A percentile compares a stretch with the other conserved stretches of the same genome.
Evolutionary conservation across 371 early-diverging fungal genomes (phyloP).

Genomic region (Apophysomyces elegans): DNA sequence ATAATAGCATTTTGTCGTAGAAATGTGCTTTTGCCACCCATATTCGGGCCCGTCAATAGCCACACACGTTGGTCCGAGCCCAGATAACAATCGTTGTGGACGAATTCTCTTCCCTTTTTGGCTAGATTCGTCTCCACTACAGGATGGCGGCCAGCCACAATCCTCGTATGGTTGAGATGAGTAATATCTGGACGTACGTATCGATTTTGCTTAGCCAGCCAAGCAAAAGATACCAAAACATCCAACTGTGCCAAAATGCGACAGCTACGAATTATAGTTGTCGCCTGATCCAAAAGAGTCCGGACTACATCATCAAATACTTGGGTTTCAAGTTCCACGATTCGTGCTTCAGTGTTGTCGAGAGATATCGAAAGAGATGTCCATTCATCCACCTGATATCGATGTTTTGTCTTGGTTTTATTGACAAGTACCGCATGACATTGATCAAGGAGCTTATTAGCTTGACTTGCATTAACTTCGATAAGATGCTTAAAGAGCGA

Average conservation of each 20-base stretch:
- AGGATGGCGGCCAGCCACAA: conserved; percentile 83
- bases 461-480: conserved; percentile 48
- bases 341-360: conserved; percentile 47
- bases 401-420: conserved; percentile 47
- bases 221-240: conserved; percentile 66
- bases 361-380: conserved; percentile 54
- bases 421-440: conserved; percentile 37
- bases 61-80: conserved; percentile 59
- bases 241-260: conserved; percentile 72
- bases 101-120: conserved; percentile 63
- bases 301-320: conserved; percentile 48
- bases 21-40: conserved; percentile 97
- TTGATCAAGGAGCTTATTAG: conserved; percentile 25
- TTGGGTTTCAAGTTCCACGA: conserved; percentile 52
- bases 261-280: conserved; percentile 55
- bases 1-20: conserved; percentile 84
- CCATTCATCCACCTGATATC: conserved; percentile 58
- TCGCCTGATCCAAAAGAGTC: conserved; percentile 47
- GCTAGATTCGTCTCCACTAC: conserved; percentile 82
- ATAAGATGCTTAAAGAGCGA: conserved; percentile 56
- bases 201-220: conserved; percentile 51
- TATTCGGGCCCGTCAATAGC: conserved; percentile 90
- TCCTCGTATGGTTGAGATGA: conserved; percentile 43
- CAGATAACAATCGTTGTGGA: conserved; percentile 76
- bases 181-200: conserved; percentile 68